Percentiles rank a stretch among this genome's conserved stretches.
Conservation (phyloP, 129 eudicot genomes). For the Escallonia rubra region DNA sequence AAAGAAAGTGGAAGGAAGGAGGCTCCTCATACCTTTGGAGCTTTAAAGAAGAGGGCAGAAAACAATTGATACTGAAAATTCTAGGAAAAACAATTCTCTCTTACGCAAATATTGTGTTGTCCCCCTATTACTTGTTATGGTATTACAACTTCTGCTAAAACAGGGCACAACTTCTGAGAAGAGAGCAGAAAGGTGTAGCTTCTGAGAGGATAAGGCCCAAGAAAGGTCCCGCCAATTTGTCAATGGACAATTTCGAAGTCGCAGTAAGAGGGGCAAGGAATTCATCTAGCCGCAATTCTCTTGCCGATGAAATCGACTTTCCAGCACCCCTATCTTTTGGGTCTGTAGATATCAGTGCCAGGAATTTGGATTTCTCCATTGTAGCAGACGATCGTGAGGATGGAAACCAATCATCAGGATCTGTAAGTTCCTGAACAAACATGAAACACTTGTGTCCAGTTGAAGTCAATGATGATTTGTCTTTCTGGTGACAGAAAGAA, state of each 20-base stretch:
- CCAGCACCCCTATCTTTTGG: not conserved
- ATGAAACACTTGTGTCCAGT: not conserved
- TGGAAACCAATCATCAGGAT: constrained; percentile 14
- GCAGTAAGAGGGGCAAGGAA: not conserved
- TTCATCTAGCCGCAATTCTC: not conserved
- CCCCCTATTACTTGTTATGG: too few relatives aligned
- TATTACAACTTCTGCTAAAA: not conserved
- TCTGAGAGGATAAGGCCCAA: constrained; percentile 7
- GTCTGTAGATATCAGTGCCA: constrained; percentile 17
- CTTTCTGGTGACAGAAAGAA: constrained; percentile 21
- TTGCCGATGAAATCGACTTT: constrained; percentile 6
- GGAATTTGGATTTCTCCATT: constrained; percentile 11
- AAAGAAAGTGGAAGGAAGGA: too few relatives aligned
- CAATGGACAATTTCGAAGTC: constrained; percentile 21
- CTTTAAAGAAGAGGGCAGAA: too few relatives aligned
- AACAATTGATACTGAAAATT: too few relatives aligned
- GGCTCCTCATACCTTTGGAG: too few relatives aligned
- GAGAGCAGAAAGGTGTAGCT: constrained; percentile 12
- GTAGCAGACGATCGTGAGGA: constrained; percentile 7
- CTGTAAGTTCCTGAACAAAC: constrained; percentile 13
- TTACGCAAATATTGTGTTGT: too few relatives aligned
- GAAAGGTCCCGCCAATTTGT: constrained; percentile 10
- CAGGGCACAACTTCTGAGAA: constrained; percentile 12
- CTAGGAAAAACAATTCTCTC: too few relatives aligned
- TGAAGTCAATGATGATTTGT: not conserved